Conservation (phyloP, 306 rosid genomes). For the Quercus glauca region DNA sequence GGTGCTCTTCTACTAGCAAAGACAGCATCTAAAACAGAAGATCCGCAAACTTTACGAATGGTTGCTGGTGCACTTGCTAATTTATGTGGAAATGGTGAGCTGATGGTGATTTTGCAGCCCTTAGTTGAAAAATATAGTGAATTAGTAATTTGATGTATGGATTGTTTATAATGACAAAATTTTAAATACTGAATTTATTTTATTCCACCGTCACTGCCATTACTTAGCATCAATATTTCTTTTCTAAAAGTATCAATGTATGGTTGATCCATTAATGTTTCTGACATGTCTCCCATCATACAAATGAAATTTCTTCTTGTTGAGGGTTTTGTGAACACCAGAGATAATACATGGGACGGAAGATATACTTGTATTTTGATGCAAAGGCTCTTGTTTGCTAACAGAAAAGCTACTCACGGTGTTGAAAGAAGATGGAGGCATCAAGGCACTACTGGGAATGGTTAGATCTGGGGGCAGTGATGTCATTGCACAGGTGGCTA, state of each 20-base stretch:
- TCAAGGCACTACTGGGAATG: conserved; percentile 58
- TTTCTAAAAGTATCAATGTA: neutral
- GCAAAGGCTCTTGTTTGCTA: neutral
- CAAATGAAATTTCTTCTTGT: neutral
- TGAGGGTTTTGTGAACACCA: neutral
- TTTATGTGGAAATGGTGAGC: conserved; percentile 75
- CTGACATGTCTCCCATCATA: neutral
- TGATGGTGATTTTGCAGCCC: neutral
- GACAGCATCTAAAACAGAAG: conserved; percentile 49
- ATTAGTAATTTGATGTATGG: neutral
- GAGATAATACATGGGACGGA: neutral
- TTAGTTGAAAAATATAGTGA: neutral
- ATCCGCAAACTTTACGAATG: conserved; percentile 69
- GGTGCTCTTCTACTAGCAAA: conserved; percentile 54
- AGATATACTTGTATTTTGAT: conserved; percentile 1
- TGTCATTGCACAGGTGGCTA: conserved; percentile 63
- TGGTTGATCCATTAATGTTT: neutral
- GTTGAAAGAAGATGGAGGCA: conserved; percentile 63
- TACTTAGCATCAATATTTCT: neutral
- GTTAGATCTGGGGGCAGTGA: conserved; percentile 48
- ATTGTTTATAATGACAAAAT: neutral
- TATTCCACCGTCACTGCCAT: neutral
- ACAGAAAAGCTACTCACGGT: conserved; percentile 54
- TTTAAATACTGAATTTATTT: neutral
- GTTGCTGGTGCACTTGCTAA: conserved; percentile 77